Evolutionary conservation across 306 rosid species (phyloP).

Genomic region (Quercus gilva): DNA sequence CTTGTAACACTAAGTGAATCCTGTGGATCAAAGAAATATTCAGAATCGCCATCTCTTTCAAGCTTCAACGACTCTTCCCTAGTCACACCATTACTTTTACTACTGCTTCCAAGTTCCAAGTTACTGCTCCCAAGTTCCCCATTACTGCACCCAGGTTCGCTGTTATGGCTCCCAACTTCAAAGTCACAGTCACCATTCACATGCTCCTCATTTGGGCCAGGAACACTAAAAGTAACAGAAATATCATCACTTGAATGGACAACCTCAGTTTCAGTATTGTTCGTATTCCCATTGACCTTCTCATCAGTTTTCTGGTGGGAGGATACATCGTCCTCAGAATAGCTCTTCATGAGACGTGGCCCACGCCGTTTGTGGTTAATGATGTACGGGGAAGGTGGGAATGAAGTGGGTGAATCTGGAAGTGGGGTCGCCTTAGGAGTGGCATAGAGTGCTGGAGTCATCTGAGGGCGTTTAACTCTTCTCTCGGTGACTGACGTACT

Average conservation of each 20-base stretch:
- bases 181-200: slow-evolving; percentile 34
- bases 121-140: slow-evolving; percentile 32
- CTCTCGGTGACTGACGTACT: slow-evolving; percentile 35
- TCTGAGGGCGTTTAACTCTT: slow-evolving; percentile 56
- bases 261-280: slow-evolving; percentile 33
- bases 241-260: slow-evolving; percentile 40
- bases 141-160: slow-evolving; percentile 25
- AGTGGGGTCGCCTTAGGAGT: slow-evolving; percentile 86
- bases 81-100: slow-evolving; percentile 23
- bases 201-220: slow-evolving; percentile 33
- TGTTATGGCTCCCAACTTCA: slow-evolving; percentile 21
- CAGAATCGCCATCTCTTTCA: slow-evolving; percentile 55
- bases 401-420: slow-evolving; percentile 80
- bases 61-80: slow-evolving; percentile 24
- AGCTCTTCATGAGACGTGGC: slow-evolving; percentile 78
- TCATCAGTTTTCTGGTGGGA: slow-evolving; percentile 29
- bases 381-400: slow-evolving; percentile 89
- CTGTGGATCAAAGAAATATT: slow-evolving; percentile 73
- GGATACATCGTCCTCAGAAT: slow-evolving; percentile 57
- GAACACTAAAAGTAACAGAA: slow-evolving; percentile 28
- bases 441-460: slow-evolving; percentile 80
- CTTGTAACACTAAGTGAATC: slow-evolving; percentile 73
- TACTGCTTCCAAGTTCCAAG: slow-evolving; percentile 33
- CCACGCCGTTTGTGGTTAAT: slow-evolving; percentile 96
- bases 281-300: slow-evolving; percentile 16